Conservation (phyloP, 2,329 filamentous ascomycete species). For the Waltergamsia citrina region DNA sequence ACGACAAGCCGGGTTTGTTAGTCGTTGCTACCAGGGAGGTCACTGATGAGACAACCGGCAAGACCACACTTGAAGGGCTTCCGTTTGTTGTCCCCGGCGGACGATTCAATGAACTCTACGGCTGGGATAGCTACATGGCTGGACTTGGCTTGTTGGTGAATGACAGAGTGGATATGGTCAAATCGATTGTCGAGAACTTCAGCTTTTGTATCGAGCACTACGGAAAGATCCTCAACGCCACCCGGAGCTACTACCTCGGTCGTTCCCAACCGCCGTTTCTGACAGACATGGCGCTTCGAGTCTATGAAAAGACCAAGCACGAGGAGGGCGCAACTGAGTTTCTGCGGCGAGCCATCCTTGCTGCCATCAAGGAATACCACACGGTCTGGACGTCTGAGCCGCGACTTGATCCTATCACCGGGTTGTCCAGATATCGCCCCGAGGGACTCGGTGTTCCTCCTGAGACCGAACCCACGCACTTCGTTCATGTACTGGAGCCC, state of each 20-base stretch:
- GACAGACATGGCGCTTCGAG: constrained; percentile 91
- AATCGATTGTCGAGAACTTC: constrained; percentile 93
- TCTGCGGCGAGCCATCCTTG: constrained; percentile 67
- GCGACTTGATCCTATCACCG: constrained; percentile 66
- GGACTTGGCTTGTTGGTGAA: constrained; percentile 82
- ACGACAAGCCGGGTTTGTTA: constrained; percentile 77
- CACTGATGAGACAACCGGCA: constrained; percentile 51
- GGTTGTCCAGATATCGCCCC: constrained; percentile 77
- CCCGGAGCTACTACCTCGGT: constrained; percentile 87
- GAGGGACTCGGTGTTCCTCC: constrained; percentile 80
- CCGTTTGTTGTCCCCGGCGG: constrained; percentile 97
- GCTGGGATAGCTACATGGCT: constrained; percentile 99
- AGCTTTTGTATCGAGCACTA: constrained; percentile 98
- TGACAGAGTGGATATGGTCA: constrained; percentile 77
- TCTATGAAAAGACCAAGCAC: constrained; percentile 88
- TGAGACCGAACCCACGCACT: constrained; percentile 83
- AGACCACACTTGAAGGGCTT: constrained; percentile 65
- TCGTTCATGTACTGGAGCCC: constrained; percentile 71
- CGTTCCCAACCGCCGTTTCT: constrained; percentile 94
- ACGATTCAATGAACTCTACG: constrained; percentile 95
- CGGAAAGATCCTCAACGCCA: constrained; percentile 96
- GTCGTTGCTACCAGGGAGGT: constrained; percentile 82
- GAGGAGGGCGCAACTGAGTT: constrained; percentile 76
- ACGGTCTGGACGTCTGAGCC: constrained; percentile 78
- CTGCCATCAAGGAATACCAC: constrained; percentile 95